A percentile compares a stretch with the other conserved stretches of the same genome.
Evolutionary conservation across 192 early-diverging fungal genomes (phyloP).

Genomic region (Coemansia sp.): DNA sequence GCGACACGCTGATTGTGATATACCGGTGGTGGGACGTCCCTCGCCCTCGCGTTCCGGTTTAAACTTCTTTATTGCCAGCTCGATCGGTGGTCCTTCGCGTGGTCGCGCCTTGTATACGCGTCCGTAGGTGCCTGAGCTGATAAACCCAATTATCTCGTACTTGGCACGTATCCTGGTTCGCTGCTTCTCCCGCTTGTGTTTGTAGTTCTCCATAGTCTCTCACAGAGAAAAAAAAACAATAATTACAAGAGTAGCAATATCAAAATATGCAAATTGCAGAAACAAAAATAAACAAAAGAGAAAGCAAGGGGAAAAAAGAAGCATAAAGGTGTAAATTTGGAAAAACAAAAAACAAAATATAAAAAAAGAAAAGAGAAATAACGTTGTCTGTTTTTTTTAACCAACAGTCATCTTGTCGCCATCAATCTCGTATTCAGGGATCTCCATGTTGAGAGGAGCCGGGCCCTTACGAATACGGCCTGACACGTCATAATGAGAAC

Average conservation of each 20-base stretch:
- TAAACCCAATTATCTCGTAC: slow-evolving; percentile 88
- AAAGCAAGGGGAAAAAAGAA: slow-evolving; percentile 10
- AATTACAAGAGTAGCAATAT: too few species aligned
- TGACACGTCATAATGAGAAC: slow-evolving; percentile 98
- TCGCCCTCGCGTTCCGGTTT: slow-evolving; percentile 96
- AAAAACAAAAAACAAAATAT: neutral
- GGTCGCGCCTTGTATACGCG: slow-evolving; percentile 89
- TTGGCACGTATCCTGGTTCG: slow-evolving; percentile 60
- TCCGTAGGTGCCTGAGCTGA: slow-evolving; percentile 95
- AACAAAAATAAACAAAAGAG: neutral
- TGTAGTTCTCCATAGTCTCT: slow-evolving; percentile 55
- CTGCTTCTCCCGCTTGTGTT: slow-evolving; percentile 55
- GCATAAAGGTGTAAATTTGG: slow-evolving; percentile 7
- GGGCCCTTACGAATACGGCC: slow-evolving; percentile 98
- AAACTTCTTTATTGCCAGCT: slow-evolving; percentile 96
- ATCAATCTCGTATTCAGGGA: slow-evolving; percentile 76
- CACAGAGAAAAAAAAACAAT: neutral
- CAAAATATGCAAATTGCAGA: too few species aligned
- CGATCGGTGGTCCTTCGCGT: slow-evolving; percentile 52
- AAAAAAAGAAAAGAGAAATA: slow-evolving; percentile 3
- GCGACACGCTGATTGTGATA: slow-evolving; percentile 91
- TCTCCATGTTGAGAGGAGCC: slow-evolving; percentile 97
- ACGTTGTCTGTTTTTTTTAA: slow-evolving; percentile 47
- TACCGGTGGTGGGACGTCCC: slow-evolving; percentile 62
- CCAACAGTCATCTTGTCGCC: slow-evolving; percentile 87